Percentiles rank a stretch among this genome's conserved stretches.
These are phyloP conservation scores for Pyrenophora seminiperda DNA, from an alignment of 2,329 filamentous ascomycete species.

Conservation along the genomic window DNA sequence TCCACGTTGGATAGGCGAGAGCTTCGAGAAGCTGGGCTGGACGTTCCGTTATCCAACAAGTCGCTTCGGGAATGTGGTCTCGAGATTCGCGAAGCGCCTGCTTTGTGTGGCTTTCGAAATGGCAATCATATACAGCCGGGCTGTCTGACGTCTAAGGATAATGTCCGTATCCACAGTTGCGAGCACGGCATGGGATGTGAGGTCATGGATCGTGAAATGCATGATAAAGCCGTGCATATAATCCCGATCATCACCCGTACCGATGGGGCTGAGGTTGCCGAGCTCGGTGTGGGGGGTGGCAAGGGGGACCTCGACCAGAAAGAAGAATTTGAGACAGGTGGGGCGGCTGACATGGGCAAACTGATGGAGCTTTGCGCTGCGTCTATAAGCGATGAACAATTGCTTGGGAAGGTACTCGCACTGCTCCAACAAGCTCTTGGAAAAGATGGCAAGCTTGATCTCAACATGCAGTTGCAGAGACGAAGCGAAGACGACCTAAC, in stretches of 20 bases:
- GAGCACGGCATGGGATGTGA: constrained; percentile 71
- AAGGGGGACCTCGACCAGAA: constrained; percentile 73
- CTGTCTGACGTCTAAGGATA: constrained; percentile 69
- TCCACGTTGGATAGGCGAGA: constrained; percentile 39
- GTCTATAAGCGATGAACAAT: constrained; percentile 44
- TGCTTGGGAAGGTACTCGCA: constrained; percentile 43
- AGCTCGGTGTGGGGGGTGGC: constrained; percentile 79
- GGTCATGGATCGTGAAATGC: constrained; percentile 53
- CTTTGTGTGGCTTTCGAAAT: constrained; percentile 73
- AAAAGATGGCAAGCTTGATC: constrained; percentile 27
- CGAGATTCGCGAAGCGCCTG: constrained; percentile 63
- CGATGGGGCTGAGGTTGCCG: constrained; percentile 67
- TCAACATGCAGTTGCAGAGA: constrained; percentile 36
- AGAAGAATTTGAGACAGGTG: constrained; percentile 67
- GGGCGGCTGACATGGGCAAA: constrained; percentile 55
- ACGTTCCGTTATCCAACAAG: constrained; percentile 41
- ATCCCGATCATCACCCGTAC: constrained; percentile 75
- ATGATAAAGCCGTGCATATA: constrained; percentile 69
- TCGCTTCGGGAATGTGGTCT: constrained; percentile 40
- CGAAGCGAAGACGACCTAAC: constrained; percentile 34
- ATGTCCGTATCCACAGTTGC: constrained; percentile 80
- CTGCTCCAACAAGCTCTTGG: constrained; percentile 38
- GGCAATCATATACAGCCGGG: constrained; percentile 74
- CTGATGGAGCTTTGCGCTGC: constrained; percentile 59
- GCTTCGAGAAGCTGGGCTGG: constrained; percentile 42